Evolutionary conservation across 768 basidiomycete genomes (phyloP).

Genomic region (Pulveroboletus ravenelii): DNA sequence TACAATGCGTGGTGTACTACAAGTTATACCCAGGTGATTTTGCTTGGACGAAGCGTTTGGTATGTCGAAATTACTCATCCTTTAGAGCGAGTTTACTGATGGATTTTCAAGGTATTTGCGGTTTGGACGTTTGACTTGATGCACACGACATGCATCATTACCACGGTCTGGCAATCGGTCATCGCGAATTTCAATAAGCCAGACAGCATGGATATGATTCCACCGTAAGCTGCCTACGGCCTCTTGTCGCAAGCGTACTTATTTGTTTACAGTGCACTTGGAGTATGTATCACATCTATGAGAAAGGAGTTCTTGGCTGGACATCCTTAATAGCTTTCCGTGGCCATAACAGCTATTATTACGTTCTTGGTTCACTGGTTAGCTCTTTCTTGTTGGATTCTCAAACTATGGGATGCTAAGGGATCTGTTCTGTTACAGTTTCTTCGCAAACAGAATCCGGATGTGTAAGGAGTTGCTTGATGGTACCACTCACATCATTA

Average conservation of each 20-base stretch:
- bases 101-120: conserved; percentile 16
- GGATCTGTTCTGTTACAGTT: conserved; percentile 5
- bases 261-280: conserved; percentile 19
- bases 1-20: conserved; percentile 28
- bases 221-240: conserved; percentile 15
- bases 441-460: conserved; percentile 33
- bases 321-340: conserved; percentile 22
- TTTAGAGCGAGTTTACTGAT: neutral
- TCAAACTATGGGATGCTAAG: neutral
- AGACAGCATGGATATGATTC: conserved; percentile 25
- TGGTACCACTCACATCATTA: neutral
- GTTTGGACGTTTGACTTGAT: conserved; percentile 29
- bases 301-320: neutral
- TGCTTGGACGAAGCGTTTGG: conserved; percentile 26
- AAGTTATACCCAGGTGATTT: conserved; percentile 30
- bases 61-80: neutral
- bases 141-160: conserved; percentile 28
- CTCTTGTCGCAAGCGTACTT: neutral
- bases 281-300: conserved; percentile 12
- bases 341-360: conserved; percentile 29
- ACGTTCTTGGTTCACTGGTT: conserved; percentile 34
- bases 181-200: conserved; percentile 25
- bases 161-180: conserved; percentile 24
- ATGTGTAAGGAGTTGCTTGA: conserved; percentile 20
- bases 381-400: neutral